These are phyloP conservation scores for Cadophora gregata DNA, from an alignment of 2,329 filamentous ascomycete genomes.

Conservation along the genomic window DNA sequence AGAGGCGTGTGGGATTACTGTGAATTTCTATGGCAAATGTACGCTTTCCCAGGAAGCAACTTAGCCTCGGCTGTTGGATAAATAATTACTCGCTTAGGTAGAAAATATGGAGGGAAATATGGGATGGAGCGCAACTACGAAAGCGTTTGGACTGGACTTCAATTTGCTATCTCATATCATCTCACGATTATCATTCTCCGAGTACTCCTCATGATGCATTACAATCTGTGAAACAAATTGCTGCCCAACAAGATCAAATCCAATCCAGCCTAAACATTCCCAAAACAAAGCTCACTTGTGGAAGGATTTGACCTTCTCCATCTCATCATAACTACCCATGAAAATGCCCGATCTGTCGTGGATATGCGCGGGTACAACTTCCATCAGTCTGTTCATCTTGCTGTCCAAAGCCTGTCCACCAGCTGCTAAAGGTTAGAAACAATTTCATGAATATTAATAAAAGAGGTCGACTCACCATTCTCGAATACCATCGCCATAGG, in stretches of 20 bases:
- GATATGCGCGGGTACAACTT: slow-evolving; percentile 87
- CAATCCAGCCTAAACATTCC: background rate
- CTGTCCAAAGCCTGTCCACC: slow-evolving; percentile 92
- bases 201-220: slow-evolving; percentile 7
- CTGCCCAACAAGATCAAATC: background rate
- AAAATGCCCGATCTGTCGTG: slow-evolving; percentile 97
- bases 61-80: too few species aligned
- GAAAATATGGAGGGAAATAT: too few species aligned
- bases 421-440: slow-evolving; percentile 56
- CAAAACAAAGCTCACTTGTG: slow-evolving; percentile 48
- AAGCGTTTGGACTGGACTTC: background rate
- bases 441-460: background rate
- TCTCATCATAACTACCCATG: slow-evolving; percentile 91
- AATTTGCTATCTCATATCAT: background rate
- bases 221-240: background rate
- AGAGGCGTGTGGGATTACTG: too few species aligned
- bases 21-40: too few species aligned
- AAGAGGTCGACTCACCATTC: slow-evolving; percentile 73
- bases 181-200: background rate
- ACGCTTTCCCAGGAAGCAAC: too few species aligned
- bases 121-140: background rate
- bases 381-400: slow-evolving; percentile 89
- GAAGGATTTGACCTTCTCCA: slow-evolving; percentile 80
- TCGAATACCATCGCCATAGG: slow-evolving; percentile 99
- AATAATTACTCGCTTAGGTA: too few species aligned